Evolutionary conservation across 148 eudicot species (phyloP).

Genomic region (Linanthus parryae): DNA sequence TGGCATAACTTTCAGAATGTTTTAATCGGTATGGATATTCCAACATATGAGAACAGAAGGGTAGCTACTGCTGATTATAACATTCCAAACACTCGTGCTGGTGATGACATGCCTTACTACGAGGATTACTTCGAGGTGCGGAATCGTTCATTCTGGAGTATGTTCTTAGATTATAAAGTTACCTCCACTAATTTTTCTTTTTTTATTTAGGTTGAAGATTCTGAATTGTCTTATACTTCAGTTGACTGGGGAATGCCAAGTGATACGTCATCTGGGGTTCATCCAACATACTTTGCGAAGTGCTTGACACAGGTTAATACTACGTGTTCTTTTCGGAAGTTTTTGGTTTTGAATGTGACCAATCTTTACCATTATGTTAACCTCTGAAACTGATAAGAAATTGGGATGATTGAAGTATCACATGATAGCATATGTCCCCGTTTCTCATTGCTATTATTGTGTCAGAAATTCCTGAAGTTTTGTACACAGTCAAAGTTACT

Average conservation of each 20-base stretch:
- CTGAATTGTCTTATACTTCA: conserved; percentile 14
- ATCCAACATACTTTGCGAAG: conserved; percentile 50
- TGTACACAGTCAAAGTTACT: too few relatives aligned
- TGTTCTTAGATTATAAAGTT: too few relatives aligned
- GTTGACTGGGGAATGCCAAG: conserved; percentile 33
- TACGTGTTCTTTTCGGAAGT: neutral
- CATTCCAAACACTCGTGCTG: conserved; percentile 11
- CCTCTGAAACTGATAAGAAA: neutral
- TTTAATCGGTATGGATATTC: conserved; percentile 38
- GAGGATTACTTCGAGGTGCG: conserved; percentile 35
- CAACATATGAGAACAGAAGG: conserved; percentile 23
- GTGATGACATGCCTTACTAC: conserved; percentile 14
- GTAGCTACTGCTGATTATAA: conserved; percentile 23
- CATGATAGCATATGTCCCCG: too few relatives aligned
- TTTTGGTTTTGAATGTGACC: neutral
- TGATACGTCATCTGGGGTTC: conserved; percentile 17
- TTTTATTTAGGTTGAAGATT: conserved; percentile 41
- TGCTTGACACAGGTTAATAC: conserved; percentile 41
- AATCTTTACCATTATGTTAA: neutral
- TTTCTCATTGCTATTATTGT: too few relatives aligned
- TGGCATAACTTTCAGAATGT: conserved; percentile 37
- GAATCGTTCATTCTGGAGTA: neutral
- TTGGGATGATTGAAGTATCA: too few relatives aligned
- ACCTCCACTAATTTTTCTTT: too few relatives aligned
- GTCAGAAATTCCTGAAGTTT: too few relatives aligned